Evolutionary conservation across 2,329 filamentous ascomycete species (phyloP), one percentile per base, ranked within the genome.

Genomic region (Penicillium sp.): DNA sequence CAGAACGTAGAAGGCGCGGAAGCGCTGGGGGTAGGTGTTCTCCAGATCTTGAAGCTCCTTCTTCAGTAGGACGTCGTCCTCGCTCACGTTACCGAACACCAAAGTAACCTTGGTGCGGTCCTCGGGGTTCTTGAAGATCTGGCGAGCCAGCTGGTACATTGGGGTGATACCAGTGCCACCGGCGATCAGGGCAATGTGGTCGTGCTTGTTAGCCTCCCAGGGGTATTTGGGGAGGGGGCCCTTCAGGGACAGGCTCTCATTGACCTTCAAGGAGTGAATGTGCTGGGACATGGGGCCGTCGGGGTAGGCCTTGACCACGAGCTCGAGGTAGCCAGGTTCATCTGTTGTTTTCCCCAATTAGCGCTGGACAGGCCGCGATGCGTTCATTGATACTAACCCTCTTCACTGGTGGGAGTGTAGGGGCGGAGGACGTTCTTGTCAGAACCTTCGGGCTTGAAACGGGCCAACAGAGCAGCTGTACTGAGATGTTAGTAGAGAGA

Each of bases 81-180:
- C 89, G 24, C 76, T 78, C 52, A 96, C 75, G 76, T 97, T 98
- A 60, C 89, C 93, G 67, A 92, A 96, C 32, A 98, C 81, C 28
- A 98, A 83, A 5, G 92, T 97, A 37, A 98, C 90, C 79, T 95
- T 95, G 63, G 93, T 98, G 82, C 93, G 91, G 77, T 98, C 93
- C 38, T 88, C 82, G 53, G 92, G 89, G 81, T 96, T 95, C 74
- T 86, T 89, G 84, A 97, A 95, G 75, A 98, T 95, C 67, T 85
- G 81, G 55, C 89, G 89, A 58, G 83, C 79, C 40, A 98, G 84
- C 79, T 98, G 93, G 80, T 88, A 97, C 92, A 97, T 96, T 61
- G 93, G 93, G 9, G 93, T 93, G 72, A 98, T 95, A 54, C 93
- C 93, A 6, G 93, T 96, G 58, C 93, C 93, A 63, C 93, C 93